Base-by-base conservation (phyloP, 2,329 filamentous ascomycete species). In the Hypoxylon sp. region DNA sequence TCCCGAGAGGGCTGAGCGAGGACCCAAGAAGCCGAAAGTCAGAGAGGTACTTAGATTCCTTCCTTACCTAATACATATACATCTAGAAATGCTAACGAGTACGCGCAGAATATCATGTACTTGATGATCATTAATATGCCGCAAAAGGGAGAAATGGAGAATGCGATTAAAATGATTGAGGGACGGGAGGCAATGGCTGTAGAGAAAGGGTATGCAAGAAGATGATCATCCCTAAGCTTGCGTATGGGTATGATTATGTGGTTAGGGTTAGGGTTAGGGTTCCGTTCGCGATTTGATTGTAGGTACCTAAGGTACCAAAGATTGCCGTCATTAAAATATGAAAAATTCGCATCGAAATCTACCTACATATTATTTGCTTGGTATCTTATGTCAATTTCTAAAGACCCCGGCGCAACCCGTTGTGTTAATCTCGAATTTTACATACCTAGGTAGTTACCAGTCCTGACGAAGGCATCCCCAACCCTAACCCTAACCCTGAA, bases 41-140 rank as follows among this genome's bases (percentile, higher is more conserved):
- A 44, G 54, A 63, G 44, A 62, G 66, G 64, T 57, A 57, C 24
- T 2, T 14, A 5, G 46, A 5, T 8, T 33, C 46, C 11, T 0
- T 3, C 9, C 17, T 35, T 11, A 5, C n/a, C 29, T 9, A 9
- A 31, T 31, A 9, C 3, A 10, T n/a, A 10, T n/a, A 24, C 5
- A 17, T 17, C 17, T 24, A 24, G 5, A 47, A 22, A 22, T 50
- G n/a, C 61, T 68, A 37, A 66, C 50, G 2, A 42, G 3, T 37
- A 17, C 10, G 17, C 14, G 24, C 63, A 85, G 80, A 80, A 84
- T 75, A 82, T 86, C 14, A 69, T 86, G 31, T 87, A 86, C 70
- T 69, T 87, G 59, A 81, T 85, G 76, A 81, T 86, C 62, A 83
- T 86, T 13, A 85, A 86, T 63, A 77, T 86, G 78, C 85, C 85